Evolutionary conservation across 352 stramenopile genomes (phyloP).

Genomic region (Globisporangium recalcitrans): DNA sequence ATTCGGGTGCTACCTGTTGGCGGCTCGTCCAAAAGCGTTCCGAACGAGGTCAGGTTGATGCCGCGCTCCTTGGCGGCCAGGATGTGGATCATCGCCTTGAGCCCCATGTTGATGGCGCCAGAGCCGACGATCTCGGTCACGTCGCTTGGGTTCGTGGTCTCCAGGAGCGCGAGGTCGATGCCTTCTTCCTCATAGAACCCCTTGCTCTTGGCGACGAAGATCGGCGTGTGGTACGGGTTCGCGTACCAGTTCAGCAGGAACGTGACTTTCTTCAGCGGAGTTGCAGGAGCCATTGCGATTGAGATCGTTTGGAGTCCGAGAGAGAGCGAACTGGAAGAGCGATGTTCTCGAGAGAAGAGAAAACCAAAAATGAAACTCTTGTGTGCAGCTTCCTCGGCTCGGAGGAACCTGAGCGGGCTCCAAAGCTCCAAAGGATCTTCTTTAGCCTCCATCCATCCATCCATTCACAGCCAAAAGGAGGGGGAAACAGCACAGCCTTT

Average conservation of each 20-base stretch:
- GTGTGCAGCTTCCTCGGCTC: neutral
- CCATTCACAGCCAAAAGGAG: neutral
- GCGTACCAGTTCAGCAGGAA: slow-evolving; percentile 54
- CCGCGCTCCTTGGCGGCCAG: slow-evolving; percentile 42
- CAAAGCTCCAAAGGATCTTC: too few species aligned
- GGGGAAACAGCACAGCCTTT: neutral
- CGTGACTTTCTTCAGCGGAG: slow-evolving; percentile 35
- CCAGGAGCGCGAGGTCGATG: slow-evolving; percentile 42
- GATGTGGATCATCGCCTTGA: slow-evolving; percentile 55
- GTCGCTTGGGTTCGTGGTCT: slow-evolving; percentile 47
- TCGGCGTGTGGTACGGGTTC: slow-evolving; percentile 50
- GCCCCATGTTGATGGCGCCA: slow-evolving; percentile 38
- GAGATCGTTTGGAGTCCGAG: neutral
- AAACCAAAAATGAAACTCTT: slow-evolving; percentile 11
- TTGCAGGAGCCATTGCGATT: slow-evolving; percentile 28
- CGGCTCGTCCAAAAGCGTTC: slow-evolving; percentile 39
- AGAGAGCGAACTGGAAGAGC: neutral
- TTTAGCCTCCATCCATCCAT: neutral
- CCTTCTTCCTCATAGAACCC: slow-evolving; percentile 50
- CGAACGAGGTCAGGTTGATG: slow-evolving; percentile 44
- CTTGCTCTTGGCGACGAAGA: slow-evolving; percentile 48
- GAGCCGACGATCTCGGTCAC: slow-evolving; percentile 51
- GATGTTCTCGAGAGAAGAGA: neutral
- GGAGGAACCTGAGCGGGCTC: neutral
- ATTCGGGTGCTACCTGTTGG: slow-evolving; percentile 23